Evolutionary conservation across 2,329 filamentous ascomycete species (phyloP).

Genomic region (Pseudofabraea citricarpa): DNA sequence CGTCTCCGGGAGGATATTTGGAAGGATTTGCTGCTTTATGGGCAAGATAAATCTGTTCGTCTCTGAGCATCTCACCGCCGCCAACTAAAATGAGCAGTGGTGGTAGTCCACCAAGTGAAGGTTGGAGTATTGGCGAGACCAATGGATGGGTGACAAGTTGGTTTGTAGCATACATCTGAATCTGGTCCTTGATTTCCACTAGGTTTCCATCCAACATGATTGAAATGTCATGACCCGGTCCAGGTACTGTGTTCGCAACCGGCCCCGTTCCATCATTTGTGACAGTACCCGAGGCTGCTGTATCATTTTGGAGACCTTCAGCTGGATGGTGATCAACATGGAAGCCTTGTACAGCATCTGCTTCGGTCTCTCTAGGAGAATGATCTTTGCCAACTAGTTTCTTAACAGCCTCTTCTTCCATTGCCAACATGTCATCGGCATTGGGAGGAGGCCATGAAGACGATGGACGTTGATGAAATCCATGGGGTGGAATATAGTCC

Average conservation of each 20-base stretch:
- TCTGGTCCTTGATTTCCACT: slow-evolving; percentile 80
- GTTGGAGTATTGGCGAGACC: slow-evolving; percentile 83
- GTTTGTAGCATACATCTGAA: slow-evolving; percentile 84
- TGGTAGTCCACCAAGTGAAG: slow-evolving; percentile 83
- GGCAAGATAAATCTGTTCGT: slow-evolving; percentile 92
- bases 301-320: slow-evolving; percentile 24
- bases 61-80: slow-evolving; percentile 81
- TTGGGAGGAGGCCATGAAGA: slow-evolving; percentile 90
- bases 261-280: slow-evolving; percentile 17
- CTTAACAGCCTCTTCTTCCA: slow-evolving; percentile 42
- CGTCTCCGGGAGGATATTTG: slow-evolving; percentile 66
- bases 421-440: slow-evolving; percentile 59
- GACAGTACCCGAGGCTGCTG: slow-evolving; percentile 27
- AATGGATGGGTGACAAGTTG: slow-evolving; percentile 79
- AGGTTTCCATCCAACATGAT: slow-evolving; percentile 67
- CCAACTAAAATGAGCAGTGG: slow-evolving; percentile 83
- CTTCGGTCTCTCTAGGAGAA: slow-evolving; percentile 27
- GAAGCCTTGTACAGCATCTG: slow-evolving; percentile 32
- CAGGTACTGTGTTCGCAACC: slow-evolving; percentile 27
- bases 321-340: slow-evolving; percentile 22
- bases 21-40: slow-evolving; percentile 88
- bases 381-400: slow-evolving; percentile 41
- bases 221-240: slow-evolving; percentile 42
- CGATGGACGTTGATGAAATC: slow-evolving; percentile 88
- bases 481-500: slow-evolving; percentile 84